phyloP scores from a whole-genome alignment of 192 early-diverging fungal genomes.

The Coemansia sp. region DNA sequence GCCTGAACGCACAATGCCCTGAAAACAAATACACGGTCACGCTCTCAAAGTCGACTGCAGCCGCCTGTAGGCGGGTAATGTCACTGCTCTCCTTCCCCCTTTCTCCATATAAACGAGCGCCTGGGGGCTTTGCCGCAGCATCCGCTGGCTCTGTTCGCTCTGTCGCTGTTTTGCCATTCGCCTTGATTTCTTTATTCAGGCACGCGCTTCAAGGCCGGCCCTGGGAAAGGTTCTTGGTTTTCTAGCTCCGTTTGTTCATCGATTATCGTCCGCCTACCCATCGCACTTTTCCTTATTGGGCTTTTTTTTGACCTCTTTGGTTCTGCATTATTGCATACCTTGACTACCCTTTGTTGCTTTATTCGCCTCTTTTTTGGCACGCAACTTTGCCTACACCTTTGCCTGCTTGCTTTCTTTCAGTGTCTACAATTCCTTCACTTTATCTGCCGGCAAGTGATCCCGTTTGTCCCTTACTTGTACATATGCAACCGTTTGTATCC shows the following conservation, averaged over 20 bases:
- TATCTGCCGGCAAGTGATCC: background rate
- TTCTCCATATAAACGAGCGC: background rate
- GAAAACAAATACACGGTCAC: constrained; percentile 9
- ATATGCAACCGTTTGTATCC: background rate
- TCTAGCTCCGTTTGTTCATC: constrained; percentile 10
- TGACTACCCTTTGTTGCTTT: background rate
- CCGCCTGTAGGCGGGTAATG: background rate
- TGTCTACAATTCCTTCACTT: background rate
- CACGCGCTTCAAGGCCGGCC: background rate
- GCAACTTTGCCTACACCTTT: background rate
- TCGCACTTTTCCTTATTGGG: constrained; percentile 6
- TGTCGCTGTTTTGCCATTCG: constrained; percentile 10
- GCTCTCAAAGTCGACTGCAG: constrained; percentile 9
- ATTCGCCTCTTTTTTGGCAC: constrained; percentile 3
- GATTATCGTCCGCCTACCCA: background rate
- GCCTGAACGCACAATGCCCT: constrained; percentile 13
- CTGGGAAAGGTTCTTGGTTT: constrained; percentile 2
- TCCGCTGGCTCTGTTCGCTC: background rate
- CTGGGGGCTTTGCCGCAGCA: background rate
- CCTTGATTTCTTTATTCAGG: constrained; percentile 15
- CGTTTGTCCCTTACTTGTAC: background rate
- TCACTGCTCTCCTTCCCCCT: background rate
- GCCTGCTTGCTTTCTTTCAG: background rate
- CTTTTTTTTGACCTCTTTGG: constrained; percentile 7
- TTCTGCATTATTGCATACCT: background rate